Evolutionary conservation across 1,139 yeast species (phyloP), one percentile per base, ranked within the genome.

Genomic region (Pichia sp.): DNA sequence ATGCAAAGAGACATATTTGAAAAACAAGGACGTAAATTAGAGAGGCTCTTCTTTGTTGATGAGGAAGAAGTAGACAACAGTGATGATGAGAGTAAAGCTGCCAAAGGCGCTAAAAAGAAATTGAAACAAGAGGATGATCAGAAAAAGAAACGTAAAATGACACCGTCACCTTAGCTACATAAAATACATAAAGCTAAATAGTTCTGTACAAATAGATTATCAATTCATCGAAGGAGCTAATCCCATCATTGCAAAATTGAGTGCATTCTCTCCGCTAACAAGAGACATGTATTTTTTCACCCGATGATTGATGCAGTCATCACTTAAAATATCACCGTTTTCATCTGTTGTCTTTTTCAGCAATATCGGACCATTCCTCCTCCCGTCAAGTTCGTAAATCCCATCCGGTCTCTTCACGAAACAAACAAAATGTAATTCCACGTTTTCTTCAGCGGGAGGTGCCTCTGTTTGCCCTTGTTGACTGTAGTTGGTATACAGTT

Each of bases 361-460:
- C 10, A 56, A 13, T 48, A 85, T 74, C 0, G 96, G 92, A 0
- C 97, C 96, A 46, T 72, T 73, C 61, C 96, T 77, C 61, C 98
- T 77, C 0, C 99, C 99, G 67, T 93, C 99, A 50, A 93, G 76
- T 69, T 93, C 98, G 62, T 82, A 87, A 34, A 92, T 68, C n/a
- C 80, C 78, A 60, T 80, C 78, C 26, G 71, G 71, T 10, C 81
- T 80, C 63, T 79, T 82, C 7, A 90, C 77, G 64, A 87, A 85
- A 8, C 93, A 78, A 38, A 93, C 84, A 66, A 89, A 93, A 70
- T 93, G 99, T 56, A 87, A 75, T 54, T 83, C 82, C 1, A 84
- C 77, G n/a, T 76, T 75, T 7, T 76, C 87, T 1, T 75, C 80
- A 4, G 93, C 85, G 6, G 72, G 73, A 4, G 97, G 97, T 0